Evolutionary conservation across 2,329 filamentous ascomycete species (phyloP).

Genomic region (Mariannaea elegans): DNA sequence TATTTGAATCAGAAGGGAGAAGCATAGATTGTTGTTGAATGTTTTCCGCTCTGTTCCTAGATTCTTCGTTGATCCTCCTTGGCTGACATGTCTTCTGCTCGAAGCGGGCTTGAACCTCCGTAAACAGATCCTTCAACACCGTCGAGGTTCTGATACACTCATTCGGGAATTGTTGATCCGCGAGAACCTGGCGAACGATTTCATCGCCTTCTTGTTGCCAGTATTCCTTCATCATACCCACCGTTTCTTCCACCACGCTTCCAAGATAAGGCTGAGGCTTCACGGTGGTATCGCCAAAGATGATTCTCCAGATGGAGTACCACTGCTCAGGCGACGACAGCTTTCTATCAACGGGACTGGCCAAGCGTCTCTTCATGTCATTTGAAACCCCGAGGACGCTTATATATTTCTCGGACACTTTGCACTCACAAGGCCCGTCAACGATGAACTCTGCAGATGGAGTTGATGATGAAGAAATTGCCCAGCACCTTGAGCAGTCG

Average conservation of each 20-base stretch:
- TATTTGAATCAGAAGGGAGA: no score
- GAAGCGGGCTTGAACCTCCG: background rate
- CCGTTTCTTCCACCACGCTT: slow-evolving; percentile 17
- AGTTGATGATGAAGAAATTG: slow-evolving; percentile 2
- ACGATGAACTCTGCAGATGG: background rate
- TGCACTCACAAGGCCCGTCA: slow-evolving; percentile 13
- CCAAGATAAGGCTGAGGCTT: slow-evolving; percentile 15
- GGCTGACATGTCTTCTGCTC: background rate
- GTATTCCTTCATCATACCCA: slow-evolving; percentile 21
- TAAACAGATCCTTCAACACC: background rate
- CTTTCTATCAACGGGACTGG: slow-evolving; percentile 14
- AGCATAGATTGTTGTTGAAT: no score
- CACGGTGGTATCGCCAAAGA: slow-evolving; percentile 7
- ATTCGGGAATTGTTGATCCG: background rate
- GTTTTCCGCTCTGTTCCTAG: no score
- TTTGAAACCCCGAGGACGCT: slow-evolving; percentile 13
- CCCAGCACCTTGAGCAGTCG: slow-evolving; percentile 22
- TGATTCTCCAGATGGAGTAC: slow-evolving; percentile 27
- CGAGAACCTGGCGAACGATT: background rate
- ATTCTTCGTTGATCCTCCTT: background rate
- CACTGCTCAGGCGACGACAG: slow-evolving; percentile 20
- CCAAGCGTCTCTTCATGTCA: slow-evolving; percentile 13
- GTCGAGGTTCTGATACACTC: background rate
- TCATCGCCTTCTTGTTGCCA: slow-evolving; percentile 10
- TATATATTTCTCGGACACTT: background rate